phyloP scores from a whole-genome alignment of 1,139 yeast species.

The Nakaseomyces kungkrabaensis region DNA sequence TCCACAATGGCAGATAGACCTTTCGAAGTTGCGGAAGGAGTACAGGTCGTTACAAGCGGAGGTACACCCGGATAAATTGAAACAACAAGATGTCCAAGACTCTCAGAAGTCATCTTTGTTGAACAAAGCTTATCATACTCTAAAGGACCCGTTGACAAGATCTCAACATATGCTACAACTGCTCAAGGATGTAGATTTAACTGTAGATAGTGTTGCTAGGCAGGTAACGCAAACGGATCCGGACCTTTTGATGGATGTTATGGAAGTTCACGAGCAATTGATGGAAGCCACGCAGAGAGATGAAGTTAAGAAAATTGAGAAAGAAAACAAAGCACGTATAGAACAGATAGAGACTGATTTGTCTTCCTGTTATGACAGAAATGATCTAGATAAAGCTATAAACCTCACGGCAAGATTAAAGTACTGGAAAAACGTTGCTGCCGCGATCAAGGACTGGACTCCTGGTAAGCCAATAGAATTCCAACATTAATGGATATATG shows the following conservation, averaged over 20 bases:
- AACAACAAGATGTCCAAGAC: slow-evolving; percentile 15
- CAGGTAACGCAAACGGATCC: slow-evolving; percentile 38
- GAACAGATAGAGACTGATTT: slow-evolving; percentile 31
- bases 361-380: slow-evolving; percentile 29
- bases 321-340: slow-evolving; percentile 49
- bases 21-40: slow-evolving; percentile 53
- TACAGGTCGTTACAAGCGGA: slow-evolving; percentile 61
- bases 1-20: slow-evolving; percentile 55
- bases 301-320: slow-evolving; percentile 45
- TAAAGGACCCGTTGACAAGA: slow-evolving; percentile 61
- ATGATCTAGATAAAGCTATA: slow-evolving; percentile 41
- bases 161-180: slow-evolving; percentile 46
- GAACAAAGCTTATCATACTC: slow-evolving; percentile 65
- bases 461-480: slow-evolving; percentile 56
- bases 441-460: slow-evolving; percentile 71
- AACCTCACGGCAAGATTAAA: slow-evolving; percentile 61
- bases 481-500: slow-evolving; percentile 37
- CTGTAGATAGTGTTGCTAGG: slow-evolving; percentile 30
- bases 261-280: slow-evolving; percentile 71
- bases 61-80: slow-evolving; percentile 67
- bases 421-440: slow-evolving; percentile 74
- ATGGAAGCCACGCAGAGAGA: slow-evolving; percentile 51
- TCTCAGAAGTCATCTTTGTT: slow-evolving; percentile 36
- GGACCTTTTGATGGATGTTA: slow-evolving; percentile 55
- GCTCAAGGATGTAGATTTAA: slow-evolving; percentile 36